Conservation (phyloP, 352 stramenopile genomes). For the Phytophthora crassamura region DNA sequence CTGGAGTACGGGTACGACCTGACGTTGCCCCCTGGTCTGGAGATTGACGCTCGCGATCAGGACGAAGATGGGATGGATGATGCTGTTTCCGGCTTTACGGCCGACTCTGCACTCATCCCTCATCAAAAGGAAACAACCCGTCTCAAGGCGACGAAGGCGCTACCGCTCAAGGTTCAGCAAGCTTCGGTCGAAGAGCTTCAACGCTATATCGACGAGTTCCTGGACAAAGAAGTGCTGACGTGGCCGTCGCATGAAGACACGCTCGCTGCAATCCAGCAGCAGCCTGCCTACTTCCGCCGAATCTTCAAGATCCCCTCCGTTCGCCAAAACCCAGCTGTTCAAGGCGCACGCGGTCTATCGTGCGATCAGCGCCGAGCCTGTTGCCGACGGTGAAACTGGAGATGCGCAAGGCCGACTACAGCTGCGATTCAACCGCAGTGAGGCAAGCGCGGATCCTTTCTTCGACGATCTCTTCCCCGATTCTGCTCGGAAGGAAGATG, state of each 20-base stretch:
- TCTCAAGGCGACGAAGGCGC: background rate
- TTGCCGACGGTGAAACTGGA: background rate
- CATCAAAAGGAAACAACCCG: background rate
- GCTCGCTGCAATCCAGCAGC: constrained; percentile 1
- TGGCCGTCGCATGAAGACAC: constrained; percentile 1
- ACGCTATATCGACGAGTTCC: background rate
- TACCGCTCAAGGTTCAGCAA: background rate
- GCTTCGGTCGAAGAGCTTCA: background rate
- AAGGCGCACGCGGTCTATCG: background rate
- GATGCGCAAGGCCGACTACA: background rate
- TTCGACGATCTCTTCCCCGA: background rate
- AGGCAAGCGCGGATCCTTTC: background rate
- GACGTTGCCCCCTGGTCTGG: background rate
- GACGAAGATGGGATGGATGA: background rate
- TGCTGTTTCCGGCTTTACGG: background rate
- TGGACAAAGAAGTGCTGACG: background rate
- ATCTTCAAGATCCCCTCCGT: background rate
- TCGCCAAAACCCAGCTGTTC: background rate
- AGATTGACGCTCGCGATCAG: background rate
- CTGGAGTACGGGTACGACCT: background rate
- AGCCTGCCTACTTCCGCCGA: constrained; percentile 3
- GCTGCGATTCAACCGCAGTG: background rate
- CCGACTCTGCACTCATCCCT: background rate
- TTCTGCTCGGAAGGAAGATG: background rate
- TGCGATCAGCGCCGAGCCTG: background rate